Conservation (phyloP, 306 rosid genomes). For the Trifolium fragiferum region DNA sequence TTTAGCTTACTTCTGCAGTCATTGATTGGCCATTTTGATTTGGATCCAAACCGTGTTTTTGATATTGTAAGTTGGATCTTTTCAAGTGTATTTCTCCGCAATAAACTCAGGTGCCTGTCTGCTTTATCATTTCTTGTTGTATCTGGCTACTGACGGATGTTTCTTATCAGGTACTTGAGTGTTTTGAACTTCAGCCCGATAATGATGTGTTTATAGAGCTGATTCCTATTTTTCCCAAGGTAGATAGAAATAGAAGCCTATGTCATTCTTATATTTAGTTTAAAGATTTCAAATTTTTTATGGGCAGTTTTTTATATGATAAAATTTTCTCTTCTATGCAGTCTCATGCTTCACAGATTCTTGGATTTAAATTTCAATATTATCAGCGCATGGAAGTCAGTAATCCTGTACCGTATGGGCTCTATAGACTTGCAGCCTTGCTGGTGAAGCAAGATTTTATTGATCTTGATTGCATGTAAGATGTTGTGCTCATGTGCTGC, state of each 20-base stretch:
- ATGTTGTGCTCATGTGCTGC: constrained; percentile 18
- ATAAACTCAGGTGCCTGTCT: neutral
- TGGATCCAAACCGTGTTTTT: constrained; percentile 97
- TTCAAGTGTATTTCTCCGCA: neutral
- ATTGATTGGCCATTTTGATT: constrained; percentile 94
- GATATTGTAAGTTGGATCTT: constrained; percentile 76
- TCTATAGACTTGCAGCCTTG: constrained; percentile 87
- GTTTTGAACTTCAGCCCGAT: constrained; percentile 94
- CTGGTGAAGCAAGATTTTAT: constrained; percentile 93
- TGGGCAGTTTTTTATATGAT: constrained; percentile 9
- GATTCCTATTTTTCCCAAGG: constrained; percentile 98
- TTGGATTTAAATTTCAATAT: constrained; percentile 94
- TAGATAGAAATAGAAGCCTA: constrained; percentile 37
- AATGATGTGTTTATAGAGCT: constrained; percentile 76
- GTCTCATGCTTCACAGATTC: constrained; percentile 99
- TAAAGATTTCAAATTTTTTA: neutral
- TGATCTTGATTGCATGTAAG: constrained; percentile 96
- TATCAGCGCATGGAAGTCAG: constrained; percentile 96
- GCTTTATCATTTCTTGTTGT: constrained; percentile 24
- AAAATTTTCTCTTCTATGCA: constrained; percentile 54
- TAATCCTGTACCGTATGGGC: constrained; percentile 83
- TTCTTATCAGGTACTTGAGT: constrained; percentile 80
- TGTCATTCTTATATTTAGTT: constrained; percentile 18
- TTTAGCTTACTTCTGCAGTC: constrained; percentile 70
- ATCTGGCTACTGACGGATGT: constrained; percentile 35